Evolutionary conservation across 164 flowering plant species (phyloP), one percentile per base, ranked within the genome.

Genomic region (Warburgia ugandensis): DNA sequence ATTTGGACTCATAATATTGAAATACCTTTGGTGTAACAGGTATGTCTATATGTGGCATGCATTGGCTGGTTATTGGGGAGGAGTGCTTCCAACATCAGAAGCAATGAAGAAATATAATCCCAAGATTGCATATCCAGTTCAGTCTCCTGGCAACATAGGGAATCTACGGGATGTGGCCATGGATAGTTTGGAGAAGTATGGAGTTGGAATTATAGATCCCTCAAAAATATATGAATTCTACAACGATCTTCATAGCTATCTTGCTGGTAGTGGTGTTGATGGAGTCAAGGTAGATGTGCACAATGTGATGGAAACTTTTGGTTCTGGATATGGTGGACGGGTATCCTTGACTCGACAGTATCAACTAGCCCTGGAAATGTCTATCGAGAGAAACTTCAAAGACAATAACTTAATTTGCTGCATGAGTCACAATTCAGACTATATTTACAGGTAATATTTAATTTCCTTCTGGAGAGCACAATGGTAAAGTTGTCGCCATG

Each of bases 271-370:
- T 51, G 81, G 80, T 21, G 80, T 75, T 1, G 94, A 84, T 69
- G 96, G 96, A 48, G 90, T 84, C 7, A 84, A 84, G 63, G 96
- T 84, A 3, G 96, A 88, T 66, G 81, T 76, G 26, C 96, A 88
- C 51, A 80, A 74, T 51, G 10, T 79, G 16, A 22, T 83, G 7
- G 96, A 79, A 65, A 84, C 91, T 9, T 45, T 88, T 36, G 88
- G 88, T 21, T 20, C 73, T 20, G 88, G 94, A 6, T 55, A 59
- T 68, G 94, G 94, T 11, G 96, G 96, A 28, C 67, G 88, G 22
- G 94, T 83, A 1, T 53, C 71, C 27, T 35, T 84, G 52, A 79
- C 77, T 23, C 62, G 70, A 42, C 64, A 60, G 29, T 82, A 80
- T 38, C 80, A 77, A 36, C 46, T 35, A 58, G 87, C 81, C n/a